These are phyloP conservation scores for Sisymbrium irio DNA, from an alignment of 345 rosid species.

Conservation along the genomic window DNA sequence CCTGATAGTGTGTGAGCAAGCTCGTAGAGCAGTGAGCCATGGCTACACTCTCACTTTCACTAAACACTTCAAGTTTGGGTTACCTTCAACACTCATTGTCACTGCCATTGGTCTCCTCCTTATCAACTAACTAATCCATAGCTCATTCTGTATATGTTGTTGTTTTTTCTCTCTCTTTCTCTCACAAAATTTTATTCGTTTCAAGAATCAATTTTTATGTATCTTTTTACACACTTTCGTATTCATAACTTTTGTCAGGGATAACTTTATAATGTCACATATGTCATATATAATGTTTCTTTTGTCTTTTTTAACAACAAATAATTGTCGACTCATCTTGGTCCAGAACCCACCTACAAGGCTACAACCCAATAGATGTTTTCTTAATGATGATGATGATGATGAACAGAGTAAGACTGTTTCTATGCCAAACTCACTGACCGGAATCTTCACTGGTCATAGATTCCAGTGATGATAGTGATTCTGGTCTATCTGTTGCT, in stretches of 20 bases:
- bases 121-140: constrained; percentile 29
- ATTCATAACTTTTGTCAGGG: too few species aligned
- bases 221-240: not conserved
- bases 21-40: constrained; percentile 46
- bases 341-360: too few species aligned
- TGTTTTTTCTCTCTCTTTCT: not conserved
- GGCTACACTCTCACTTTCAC: constrained; percentile 67
- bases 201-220: not conserved
- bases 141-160: not conserved
- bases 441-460: not conserved
- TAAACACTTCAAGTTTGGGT: constrained; percentile 69
- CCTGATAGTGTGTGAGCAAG: constrained; percentile 91
- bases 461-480: not conserved
- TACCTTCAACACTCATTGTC: constrained; percentile 74
- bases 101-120: constrained; percentile 62
- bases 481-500: not conserved
- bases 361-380: too few species aligned
- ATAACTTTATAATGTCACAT: too few species aligned
- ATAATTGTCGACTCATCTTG: too few species aligned
- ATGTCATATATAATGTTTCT: too few species aligned
- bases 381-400: not conserved
- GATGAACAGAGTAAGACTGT: not conserved
- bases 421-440: not conserved
- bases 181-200: not conserved
- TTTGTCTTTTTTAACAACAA: too few species aligned